Conservation (phyloP, 2,329 filamentous ascomycete genomes). For the Diplodia corticola region DNA sequence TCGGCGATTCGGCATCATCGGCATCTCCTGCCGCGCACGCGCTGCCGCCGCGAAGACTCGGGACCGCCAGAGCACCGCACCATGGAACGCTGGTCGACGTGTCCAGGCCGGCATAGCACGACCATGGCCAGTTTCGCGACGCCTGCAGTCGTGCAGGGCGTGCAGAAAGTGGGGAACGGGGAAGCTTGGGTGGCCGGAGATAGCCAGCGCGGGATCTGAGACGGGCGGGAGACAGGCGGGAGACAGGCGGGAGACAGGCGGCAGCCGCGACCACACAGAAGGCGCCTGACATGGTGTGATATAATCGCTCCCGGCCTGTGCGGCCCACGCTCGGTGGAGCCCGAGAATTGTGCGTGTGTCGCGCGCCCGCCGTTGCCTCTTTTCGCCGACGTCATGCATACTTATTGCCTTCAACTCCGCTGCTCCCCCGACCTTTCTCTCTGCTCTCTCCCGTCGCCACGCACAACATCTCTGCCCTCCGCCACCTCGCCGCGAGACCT, state of each 20-base stretch:
- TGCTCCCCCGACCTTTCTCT: neutral
- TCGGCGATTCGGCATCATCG: constrained; percentile 9
- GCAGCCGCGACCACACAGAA: neutral
- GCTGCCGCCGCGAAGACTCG: neutral
- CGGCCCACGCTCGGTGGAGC: neutral
- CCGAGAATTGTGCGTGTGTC: constrained; percentile 8
- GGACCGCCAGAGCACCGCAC: neutral
- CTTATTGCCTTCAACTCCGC: neutral
- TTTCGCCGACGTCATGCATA: constrained; percentile 20
- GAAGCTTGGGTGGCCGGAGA: constrained; percentile 1
- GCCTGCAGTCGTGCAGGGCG: neutral
- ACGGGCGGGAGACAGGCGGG: constrained; percentile 12
- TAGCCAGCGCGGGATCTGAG: constrained; percentile 12
- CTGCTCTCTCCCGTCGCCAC: neutral
- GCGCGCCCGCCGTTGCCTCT: neutral
- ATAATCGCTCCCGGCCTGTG: neutral
- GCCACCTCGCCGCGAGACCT: neutral
- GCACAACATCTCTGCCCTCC: neutral
- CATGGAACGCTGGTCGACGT: neutral
- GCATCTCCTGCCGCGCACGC: neutral
- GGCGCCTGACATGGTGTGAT: constrained; percentile 17
- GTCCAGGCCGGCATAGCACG: neutral
- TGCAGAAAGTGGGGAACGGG: constrained; percentile 10
- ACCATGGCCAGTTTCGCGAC: neutral
- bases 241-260: constrained; percentile 10